Conservation (phyloP, 352 stramenopile species). For the Phytopythium boreale region DNA sequence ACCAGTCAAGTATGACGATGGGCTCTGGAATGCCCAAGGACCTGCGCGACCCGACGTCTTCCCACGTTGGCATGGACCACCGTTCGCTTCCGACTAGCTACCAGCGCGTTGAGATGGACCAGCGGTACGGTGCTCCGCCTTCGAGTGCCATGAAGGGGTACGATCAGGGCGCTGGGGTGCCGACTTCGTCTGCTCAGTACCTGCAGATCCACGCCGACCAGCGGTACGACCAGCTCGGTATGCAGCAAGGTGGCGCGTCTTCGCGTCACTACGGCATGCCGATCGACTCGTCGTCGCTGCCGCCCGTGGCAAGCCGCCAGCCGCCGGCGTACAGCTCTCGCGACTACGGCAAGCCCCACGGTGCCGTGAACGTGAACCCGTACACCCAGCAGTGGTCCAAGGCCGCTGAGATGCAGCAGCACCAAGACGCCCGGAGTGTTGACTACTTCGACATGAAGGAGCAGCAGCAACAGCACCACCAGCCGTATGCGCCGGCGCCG, state of each 20-base stretch:
- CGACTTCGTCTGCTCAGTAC: slow-evolving; percentile 47
- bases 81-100: slow-evolving; percentile 38
- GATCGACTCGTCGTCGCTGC: slow-evolving; percentile 41
- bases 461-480: slow-evolving; percentile 48
- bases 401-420: slow-evolving; percentile 42
- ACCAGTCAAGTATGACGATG: slow-evolving; percentile 29
- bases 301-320: slow-evolving; percentile 52
- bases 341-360: slow-evolving; percentile 36
- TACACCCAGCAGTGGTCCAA: slow-evolving; percentile 64
- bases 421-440: slow-evolving; percentile 31
- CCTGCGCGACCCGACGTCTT: slow-evolving; percentile 26
- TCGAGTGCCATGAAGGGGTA: slow-evolving; percentile 41
- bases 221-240: slow-evolving; percentile 69
- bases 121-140: slow-evolving; percentile 38
- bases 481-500: slow-evolving; percentile 32
- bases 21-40: slow-evolving; percentile 36
- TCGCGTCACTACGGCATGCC: slow-evolving; percentile 54
- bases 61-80: slow-evolving; percentile 33
- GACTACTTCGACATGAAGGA: slow-evolving; percentile 84
- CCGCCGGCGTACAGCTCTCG: slow-evolving; percentile 13
- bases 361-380: slow-evolving; percentile 29
- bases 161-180: slow-evolving; percentile 18
- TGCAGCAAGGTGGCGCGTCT: slow-evolving; percentile 25
- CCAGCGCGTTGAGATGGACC: slow-evolving; percentile 66
- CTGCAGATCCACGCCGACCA: slow-evolving; percentile 73